These are phyloP conservation scores for Patellifolia procumbens DNA, from an alignment of 179 eudicot genomes.

Conservation along the genomic window DNA sequence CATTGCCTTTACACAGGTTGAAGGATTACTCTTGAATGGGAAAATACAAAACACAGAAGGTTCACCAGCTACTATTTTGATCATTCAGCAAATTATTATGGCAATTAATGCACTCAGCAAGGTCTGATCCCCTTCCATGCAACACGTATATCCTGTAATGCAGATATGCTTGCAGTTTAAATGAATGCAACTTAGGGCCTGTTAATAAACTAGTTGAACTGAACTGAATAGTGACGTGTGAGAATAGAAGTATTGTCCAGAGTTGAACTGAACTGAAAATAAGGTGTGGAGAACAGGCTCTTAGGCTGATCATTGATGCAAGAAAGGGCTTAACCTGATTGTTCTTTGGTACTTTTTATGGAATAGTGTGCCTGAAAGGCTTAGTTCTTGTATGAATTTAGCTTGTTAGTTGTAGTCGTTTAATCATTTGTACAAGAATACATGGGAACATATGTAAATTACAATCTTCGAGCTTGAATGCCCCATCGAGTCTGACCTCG, in stretches of 20 bases:
- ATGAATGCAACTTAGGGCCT: neutral
- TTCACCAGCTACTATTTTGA: conserved; percentile 49
- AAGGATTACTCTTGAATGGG: conserved; percentile 56
- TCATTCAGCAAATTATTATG: conserved; percentile 82
- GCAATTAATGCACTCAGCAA: conserved; percentile 97
- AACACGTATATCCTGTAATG: neutral
- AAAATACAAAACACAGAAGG: conserved; percentile 55
- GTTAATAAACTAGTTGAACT: too few species aligned
- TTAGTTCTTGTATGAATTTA: neutral
- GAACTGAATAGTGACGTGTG: too few species aligned
- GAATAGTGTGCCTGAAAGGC: neutral
- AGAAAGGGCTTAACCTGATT: neutral
- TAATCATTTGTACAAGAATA: neutral
- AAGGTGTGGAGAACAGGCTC: too few species aligned
- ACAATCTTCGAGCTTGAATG: neutral
- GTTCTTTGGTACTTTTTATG: neutral
- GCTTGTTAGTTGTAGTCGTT: neutral
- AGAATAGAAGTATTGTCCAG: too few species aligned
- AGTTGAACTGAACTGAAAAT: too few species aligned
- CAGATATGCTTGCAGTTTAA: conserved; percentile 6
- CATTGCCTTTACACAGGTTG: conserved; percentile 53
- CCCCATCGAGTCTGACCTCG: neutral
- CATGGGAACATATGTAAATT: neutral
- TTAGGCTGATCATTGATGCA: too few species aligned
- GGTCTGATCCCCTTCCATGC: conserved; percentile 41